Percentiles rank a stretch among this genome's conserved stretches.
These are phyloP conservation scores for Apiotrichum sp. DNA, from an alignment of 1,284 basidiomycete species.

Conservation along the genomic window DNA sequence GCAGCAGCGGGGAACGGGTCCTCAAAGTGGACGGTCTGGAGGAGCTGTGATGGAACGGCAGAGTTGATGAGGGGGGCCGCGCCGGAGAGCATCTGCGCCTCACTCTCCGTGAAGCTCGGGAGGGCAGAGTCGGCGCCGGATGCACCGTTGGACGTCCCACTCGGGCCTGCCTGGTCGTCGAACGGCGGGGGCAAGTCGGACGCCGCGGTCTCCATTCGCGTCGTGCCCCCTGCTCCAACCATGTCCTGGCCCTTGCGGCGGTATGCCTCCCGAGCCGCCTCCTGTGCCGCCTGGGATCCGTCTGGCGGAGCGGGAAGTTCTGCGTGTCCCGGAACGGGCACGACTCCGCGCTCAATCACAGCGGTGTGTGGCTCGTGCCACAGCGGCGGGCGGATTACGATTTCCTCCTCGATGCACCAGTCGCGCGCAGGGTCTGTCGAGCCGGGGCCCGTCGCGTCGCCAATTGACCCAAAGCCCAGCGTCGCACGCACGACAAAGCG, in stretches of 20 bases:
- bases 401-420: conserved; percentile 29
- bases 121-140: conserved; percentile 8
- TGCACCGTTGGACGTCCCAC: conserved; percentile 5
- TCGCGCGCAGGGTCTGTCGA: conserved; percentile 10
- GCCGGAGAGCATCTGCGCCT: conserved; percentile 34
- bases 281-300: conserved; percentile 2
- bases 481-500: conserved; percentile 37
- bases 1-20: background rate
- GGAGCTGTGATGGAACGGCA: conserved; percentile 19
- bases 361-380: conserved; percentile 35
- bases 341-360: conserved; percentile 27
- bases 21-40: conserved; percentile 23
- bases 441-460: conserved; percentile 10
- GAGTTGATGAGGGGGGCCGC: conserved; percentile 19
- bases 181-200: conserved; percentile 34
- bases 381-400: conserved; percentile 27
- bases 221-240: conserved; percentile 40
- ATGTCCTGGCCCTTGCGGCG: conserved; percentile 43
- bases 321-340: conserved; percentile 12
- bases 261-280: conserved; percentile 41
- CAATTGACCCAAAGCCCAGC: conserved; percentile 34
- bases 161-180: conserved; percentile 18
- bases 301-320: background rate
- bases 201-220: background rate
- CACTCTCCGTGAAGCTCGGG: conserved; percentile 38